Base-by-base conservation (phyloP, 208 protist genomes). In the Trypanosoma caninum region DNA sequence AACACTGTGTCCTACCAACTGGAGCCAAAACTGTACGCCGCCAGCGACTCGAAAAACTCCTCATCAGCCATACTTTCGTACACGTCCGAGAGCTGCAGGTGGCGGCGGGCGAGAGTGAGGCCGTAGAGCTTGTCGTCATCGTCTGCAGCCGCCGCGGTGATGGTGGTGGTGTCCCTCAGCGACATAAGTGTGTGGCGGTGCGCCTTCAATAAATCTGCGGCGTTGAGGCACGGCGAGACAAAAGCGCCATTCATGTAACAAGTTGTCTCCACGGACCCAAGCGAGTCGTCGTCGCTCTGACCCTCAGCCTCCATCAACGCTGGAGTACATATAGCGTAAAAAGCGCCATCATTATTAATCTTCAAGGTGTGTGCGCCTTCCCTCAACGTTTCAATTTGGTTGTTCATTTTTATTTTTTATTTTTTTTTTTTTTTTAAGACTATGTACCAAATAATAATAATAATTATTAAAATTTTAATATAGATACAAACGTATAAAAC, bases 61-160 rank as follows among this genome's bases (percentile, higher is more conserved):
- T 63, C 40, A 25, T 46, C 30, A 0, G 47, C 20, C n/a, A 25
- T 31, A 34, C 60, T 57, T 18, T 37, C 11, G 42, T 68, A 66
- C 44, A 52, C 6, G 3, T 82, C 79, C 0, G 57, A 54, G 8
- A 13, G 14, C 42, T 83, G 71, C 4, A 89, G 64, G 52, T 93
- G 80, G 31, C 83, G 78, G 34, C 87, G 83, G 51, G 78, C 85
- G 25, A 94, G 71, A 0, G 87, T 94, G 27, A 94, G 48, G 54
- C 87, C 84, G 72, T 87, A 74, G 16, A 87, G 10, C 31, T 87
- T 77, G 9, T 13, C n/a, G 10, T 56, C 47, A 33, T 9, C 20
- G 1, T 33, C 25, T 14, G 18, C 27, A n/a, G 30, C 22, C 2
- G 9, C 22, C 10, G 0, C 10, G 1, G 16, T 4, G 4, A 31